Conservation (phyloP, 2,329 filamentous ascomycete species). For the Zalaria sp. region DNA sequence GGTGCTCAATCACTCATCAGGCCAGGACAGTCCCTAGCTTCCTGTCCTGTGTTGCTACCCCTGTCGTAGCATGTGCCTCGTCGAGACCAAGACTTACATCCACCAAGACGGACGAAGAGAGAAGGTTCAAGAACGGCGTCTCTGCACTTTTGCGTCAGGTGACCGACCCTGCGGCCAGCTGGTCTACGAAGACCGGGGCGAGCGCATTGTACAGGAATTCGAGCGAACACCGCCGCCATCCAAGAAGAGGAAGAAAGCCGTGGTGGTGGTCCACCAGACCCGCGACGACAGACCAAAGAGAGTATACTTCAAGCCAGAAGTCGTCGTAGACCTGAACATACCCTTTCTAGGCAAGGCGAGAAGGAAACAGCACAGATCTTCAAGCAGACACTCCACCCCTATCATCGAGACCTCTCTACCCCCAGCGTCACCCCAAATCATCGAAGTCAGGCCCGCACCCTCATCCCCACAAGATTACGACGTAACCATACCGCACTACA, state of each 20-base stretch:
- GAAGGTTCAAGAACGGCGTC: constrained; percentile 4
- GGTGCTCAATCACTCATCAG: too few species aligned
- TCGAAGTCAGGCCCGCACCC: neutral
- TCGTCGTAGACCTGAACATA: neutral
- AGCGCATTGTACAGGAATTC: neutral
- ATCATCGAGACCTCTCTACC: neutral
- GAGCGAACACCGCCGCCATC: neutral
- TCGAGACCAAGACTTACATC: constrained; percentile 15
- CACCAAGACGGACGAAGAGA: constrained; percentile 11
- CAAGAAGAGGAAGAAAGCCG: neutral
- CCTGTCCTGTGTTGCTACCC: too few species aligned
- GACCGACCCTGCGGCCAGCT: neutral
- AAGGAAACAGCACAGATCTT: neutral
- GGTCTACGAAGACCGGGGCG: neutral
- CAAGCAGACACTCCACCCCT: neutral
- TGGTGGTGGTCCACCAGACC: constrained; percentile 1
- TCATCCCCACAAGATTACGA: neutral
- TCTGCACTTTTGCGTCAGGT: neutral
- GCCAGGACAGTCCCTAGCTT: too few species aligned
- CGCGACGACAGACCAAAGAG: neutral
- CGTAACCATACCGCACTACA: neutral
- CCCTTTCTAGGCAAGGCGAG: neutral
- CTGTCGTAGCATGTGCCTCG: constrained; percentile 14
- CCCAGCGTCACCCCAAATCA: neutral
- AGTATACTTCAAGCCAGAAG: neutral